phyloP scores from a whole-genome alignment of 176 grass and related monocot genomes.

The Thalia dealbata region DNA sequence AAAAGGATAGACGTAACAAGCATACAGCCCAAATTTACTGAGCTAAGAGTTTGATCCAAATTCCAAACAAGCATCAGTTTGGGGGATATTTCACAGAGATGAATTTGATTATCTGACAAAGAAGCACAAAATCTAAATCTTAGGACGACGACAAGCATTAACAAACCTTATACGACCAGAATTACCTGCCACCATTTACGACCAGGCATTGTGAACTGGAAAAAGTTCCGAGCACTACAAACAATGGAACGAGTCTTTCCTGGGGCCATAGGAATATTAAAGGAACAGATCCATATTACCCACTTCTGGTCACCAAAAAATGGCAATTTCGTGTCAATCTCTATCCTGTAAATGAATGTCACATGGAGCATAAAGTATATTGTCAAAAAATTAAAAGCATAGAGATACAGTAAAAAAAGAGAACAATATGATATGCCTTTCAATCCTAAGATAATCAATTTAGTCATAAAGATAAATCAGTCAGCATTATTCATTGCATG shows the following conservation, averaged over 20 bases:
- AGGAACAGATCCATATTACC: conserved; percentile 99
- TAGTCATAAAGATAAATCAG: background rate
- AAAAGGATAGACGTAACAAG: background rate
- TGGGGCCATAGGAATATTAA: conserved; percentile 94
- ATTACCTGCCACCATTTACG: conserved; percentile 88
- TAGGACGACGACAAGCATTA: background rate
- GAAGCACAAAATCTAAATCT: background rate
- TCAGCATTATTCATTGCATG: background rate
- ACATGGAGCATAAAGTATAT: background rate
- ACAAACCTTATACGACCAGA: background rate
- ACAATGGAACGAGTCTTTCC: conserved; percentile 97
- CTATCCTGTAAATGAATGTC: conserved; percentile 50
- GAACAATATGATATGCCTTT: background rate
- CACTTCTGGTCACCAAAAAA: conserved; percentile 92
- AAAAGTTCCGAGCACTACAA: conserved; percentile 91
- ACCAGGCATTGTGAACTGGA: conserved; percentile 87
- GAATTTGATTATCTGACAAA: too few species aligned
- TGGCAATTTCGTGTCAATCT: conserved; percentile 90
- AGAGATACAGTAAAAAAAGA: background rate
- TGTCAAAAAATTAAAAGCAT: background rate
- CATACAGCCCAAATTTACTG: background rate
- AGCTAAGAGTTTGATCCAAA: background rate
- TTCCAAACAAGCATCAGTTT: background rate
- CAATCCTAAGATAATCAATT: background rate
- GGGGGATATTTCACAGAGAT: background rate